Percentiles rank a stretch among this genome's conserved stretches.
Conservation (phyloP, 2,329 filamentous ascomycete species). For the Epichloe gansuensis region DNA sequence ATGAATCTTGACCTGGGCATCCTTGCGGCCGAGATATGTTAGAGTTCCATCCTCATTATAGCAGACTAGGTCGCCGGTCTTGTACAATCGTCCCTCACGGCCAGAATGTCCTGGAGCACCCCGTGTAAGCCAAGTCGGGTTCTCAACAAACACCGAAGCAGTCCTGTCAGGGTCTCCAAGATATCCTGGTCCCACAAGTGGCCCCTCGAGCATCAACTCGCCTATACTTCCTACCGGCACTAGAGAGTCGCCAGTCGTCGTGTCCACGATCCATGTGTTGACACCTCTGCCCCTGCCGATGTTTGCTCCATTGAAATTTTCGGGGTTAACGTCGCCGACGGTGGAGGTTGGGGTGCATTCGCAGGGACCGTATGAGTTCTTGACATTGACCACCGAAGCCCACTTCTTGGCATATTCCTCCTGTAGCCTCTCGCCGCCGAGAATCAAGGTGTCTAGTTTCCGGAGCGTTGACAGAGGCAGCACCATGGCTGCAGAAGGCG, state of each 20-base stretch:
- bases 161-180: constrained; percentile 9
- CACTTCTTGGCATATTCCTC: background rate
- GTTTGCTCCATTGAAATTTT: constrained; percentile 10
- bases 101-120: constrained; percentile 7
- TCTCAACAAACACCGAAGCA: constrained; percentile 8
- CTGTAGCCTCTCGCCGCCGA: constrained; percentile 1
- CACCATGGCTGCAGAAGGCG: constrained; percentile 2
- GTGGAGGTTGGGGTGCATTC: constrained; percentile 3
- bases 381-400: constrained; percentile 3
- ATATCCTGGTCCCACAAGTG: constrained; percentile 10
- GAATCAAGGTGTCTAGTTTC: constrained; percentile 3
- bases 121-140: constrained; percentile 21
- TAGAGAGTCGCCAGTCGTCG: constrained; percentile 1
- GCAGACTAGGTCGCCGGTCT: constrained; percentile 23
- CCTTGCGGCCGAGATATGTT: constrained; percentile 34
- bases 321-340: constrained; percentile 11
- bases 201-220: constrained; percentile 9
- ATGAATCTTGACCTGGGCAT: constrained; percentile 41
- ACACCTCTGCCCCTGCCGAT: constrained; percentile 8
- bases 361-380: constrained; percentile 3
- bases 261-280: constrained; percentile 8
- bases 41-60: constrained; percentile 22
- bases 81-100: constrained; percentile 15
- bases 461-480: background rate
- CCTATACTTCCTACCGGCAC: constrained; percentile 7